Evolutionary conservation across 2,329 filamentous ascomycete species (phyloP).

Genomic region (Fusarium abutilonis): DNA sequence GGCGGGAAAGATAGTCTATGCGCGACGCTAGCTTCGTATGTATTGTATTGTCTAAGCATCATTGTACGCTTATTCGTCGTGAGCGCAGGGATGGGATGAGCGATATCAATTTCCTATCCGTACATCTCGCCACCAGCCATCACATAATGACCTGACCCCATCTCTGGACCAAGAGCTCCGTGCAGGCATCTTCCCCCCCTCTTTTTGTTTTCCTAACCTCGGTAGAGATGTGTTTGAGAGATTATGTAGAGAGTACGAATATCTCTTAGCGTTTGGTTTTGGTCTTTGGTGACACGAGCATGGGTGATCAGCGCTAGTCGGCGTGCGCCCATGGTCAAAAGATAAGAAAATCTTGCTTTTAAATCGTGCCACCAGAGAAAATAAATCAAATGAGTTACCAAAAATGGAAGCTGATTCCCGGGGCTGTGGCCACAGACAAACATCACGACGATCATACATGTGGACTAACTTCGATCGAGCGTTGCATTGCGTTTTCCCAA

Average conservation of each 20-base stretch:
- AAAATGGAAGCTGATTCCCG: not conserved
- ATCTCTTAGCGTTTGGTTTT: slow-evolving; percentile 22
- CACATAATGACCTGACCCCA: slow-evolving; percentile 6
- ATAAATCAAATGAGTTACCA: not conserved
- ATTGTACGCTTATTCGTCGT: slow-evolving; percentile 33
- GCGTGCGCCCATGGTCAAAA: not conserved
- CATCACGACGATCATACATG: slow-evolving; percentile 6
- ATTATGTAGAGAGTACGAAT: not conserved
- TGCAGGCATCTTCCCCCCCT: slow-evolving; percentile 5
- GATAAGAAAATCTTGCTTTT: slow-evolving; percentile 13
- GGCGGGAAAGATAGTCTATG: not conserved
- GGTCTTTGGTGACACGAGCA: not conserved
- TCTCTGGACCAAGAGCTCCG: slow-evolving; percentile 2
- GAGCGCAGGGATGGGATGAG: slow-evolving; percentile 22
- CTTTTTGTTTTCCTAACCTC: not conserved
- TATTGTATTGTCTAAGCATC: slow-evolving; percentile 26
- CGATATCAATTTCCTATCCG: slow-evolving; percentile 5
- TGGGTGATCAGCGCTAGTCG: slow-evolving; percentile 9
- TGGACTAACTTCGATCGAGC: slow-evolving; percentile 3
- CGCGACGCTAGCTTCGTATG: not conserved
- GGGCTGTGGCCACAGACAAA: slow-evolving; percentile 2
- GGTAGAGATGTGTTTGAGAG: not conserved
- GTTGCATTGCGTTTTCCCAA: slow-evolving; percentile 16
- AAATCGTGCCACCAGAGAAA: slow-evolving; percentile 16
- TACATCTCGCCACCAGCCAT: slow-evolving; percentile 12